Evolutionary conservation across 2,329 filamentous ascomycete genomes (phyloP).

Genomic region (Westerdykella sp.): DNA sequence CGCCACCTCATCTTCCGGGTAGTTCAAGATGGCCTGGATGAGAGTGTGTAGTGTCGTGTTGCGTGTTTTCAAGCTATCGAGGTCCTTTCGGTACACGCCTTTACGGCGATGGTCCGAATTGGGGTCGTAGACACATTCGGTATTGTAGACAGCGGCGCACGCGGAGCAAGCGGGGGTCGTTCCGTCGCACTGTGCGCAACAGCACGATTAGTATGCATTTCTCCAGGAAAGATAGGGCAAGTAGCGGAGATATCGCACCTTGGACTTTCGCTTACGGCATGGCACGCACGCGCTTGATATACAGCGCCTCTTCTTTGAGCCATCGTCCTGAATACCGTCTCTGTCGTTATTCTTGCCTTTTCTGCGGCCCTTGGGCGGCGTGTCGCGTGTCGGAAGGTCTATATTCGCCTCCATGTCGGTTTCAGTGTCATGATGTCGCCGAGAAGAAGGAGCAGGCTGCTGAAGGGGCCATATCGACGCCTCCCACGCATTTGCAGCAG

Average conservation of each 20-base stretch:
- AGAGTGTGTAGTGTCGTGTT: constrained; percentile 87
- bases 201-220: constrained; percentile 8
- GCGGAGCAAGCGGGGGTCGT: constrained; percentile 87
- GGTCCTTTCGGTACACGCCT: constrained; percentile 92
- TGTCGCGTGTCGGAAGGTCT: constrained; percentile 8
- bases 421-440: neutral
- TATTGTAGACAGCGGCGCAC: constrained; percentile 90
- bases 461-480: neutral
- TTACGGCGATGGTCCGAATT: constrained; percentile 95
- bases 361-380: constrained; percentile 28
- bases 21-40: constrained; percentile 87
- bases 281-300: constrained; percentile 38
- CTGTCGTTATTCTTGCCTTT: constrained; percentile 30
- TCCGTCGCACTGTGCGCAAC: constrained; percentile 65
- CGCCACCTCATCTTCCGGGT: constrained; percentile 77
- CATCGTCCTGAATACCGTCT: constrained; percentile 27
- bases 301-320: constrained; percentile 40
- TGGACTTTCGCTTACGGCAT: constrained; percentile 38
- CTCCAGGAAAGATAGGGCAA: constrained; percentile 5
- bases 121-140: constrained; percentile 88
- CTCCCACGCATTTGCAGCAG: neutral
- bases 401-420: neutral
- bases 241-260: constrained; percentile 26
- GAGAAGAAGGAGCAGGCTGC: neutral
- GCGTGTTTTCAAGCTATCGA: constrained; percentile 78